Percentiles rank a stretch among this genome's conserved stretches.
These are phyloP conservation scores for Ascochyta pisi DNA, from an alignment of 2,329 filamentous ascomycete genomes.

Conservation along the genomic window DNA sequence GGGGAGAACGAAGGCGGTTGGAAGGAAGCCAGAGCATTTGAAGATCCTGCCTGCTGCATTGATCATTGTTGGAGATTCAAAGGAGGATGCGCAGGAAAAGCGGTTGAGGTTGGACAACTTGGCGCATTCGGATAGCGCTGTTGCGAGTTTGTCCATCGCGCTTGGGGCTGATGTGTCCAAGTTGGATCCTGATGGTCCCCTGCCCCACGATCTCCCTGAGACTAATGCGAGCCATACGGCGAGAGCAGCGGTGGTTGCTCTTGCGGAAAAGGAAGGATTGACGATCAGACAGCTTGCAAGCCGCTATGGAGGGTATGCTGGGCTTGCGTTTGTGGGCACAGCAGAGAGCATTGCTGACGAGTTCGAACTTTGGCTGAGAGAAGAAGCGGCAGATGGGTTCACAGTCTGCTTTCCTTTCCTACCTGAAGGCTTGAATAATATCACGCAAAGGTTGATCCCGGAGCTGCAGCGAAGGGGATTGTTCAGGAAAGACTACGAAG, in stretches of 20 bases:
- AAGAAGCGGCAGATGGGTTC: conserved; percentile 75
- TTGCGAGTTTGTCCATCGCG: conserved; percentile 65
- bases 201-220: conserved; percentile 59
- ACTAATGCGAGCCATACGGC: conserved; percentile 37
- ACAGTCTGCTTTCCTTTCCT: conserved; percentile 60
- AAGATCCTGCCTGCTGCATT: conserved; percentile 73
- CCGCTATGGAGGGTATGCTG: conserved; percentile 64
- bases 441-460: conserved; percentile 31
- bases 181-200: conserved; percentile 61
- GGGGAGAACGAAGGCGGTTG: conserved; percentile 53
- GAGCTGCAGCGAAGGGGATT: conserved; percentile 30
- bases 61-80: conserved; percentile 67
- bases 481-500: conserved; percentile 59
- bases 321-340: conserved; percentile 65
- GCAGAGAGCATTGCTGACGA: conserved; percentile 68
- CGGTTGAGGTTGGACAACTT: conserved; percentile 59
- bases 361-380: conserved; percentile 69
- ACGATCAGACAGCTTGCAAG: conserved; percentile 70
- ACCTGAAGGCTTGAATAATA: conserved; percentile 32
- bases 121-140: conserved; percentile 66
- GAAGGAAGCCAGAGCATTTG: conserved; percentile 60
- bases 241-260: conserved; percentile 22
- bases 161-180: conserved; percentile 66
- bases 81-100: conserved; percentile 69
- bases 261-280: conserved; percentile 63